Evolutionary conservation across 129 eudicot genomes (phyloP).

Genomic region (Heracleum sosnowskyi): DNA sequence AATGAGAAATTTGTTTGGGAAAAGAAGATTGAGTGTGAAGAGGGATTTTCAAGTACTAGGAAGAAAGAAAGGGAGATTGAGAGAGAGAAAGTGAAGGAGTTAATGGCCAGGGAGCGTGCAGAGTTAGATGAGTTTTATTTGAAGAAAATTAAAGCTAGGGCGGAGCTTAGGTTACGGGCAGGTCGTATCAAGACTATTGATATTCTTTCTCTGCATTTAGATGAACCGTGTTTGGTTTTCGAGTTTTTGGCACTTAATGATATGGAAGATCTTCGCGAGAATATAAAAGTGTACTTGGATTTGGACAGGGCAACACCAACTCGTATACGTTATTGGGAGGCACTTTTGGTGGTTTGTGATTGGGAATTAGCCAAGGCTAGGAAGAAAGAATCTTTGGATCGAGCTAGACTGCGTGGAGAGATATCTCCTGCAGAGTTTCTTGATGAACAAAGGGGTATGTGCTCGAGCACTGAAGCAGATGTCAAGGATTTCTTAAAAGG

Average conservation of each 20-base stretch:
- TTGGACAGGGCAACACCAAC: constrained; percentile 73
- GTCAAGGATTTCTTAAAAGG: constrained; percentile 69
- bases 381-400: constrained; percentile 64
- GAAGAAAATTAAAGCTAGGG: no score
- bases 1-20: no score
- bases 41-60: no score
- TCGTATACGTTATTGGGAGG: constrained; percentile 85
- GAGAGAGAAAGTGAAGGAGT: no score
- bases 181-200: constrained; percentile 84
- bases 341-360: constrained; percentile 82
- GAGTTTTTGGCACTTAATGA: constrained; percentile 77
- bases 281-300: constrained; percentile 72
- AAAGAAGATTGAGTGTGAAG: no score
- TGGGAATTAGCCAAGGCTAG: constrained; percentile 81
- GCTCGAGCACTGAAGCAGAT: constrained; percentile 18
- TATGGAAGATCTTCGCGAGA: constrained; percentile 86
- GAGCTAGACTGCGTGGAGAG: constrained; percentile 51
- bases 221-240: constrained; percentile 82
- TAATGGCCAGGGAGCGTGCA: no score
- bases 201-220: constrained; percentile 65
- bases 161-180: no score
- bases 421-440: neutral
- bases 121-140: no score
- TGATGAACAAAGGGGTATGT: no score
- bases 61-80: no score